phyloP scores from a whole-genome alignment of 1,284 basidiomycete species.

The Ceratobasidium sp. region DNA sequence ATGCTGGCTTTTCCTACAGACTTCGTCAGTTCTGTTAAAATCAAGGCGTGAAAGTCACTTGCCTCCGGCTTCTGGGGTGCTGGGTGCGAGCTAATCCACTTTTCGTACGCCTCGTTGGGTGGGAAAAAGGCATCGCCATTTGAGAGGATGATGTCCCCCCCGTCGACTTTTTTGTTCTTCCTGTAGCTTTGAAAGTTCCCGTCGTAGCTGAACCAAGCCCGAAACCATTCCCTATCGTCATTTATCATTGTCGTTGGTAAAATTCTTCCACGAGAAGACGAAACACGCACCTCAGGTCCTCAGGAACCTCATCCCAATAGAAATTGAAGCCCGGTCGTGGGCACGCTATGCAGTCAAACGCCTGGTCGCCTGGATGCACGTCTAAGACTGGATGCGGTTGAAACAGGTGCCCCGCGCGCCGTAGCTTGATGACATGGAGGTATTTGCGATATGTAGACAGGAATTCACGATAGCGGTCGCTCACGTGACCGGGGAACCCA shows the following conservation, averaged over 20 bases:
- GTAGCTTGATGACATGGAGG: not conserved
- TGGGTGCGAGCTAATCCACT: not conserved
- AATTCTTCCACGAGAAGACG: not conserved
- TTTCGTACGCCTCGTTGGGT: not conserved
- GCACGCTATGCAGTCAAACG: constrained; percentile 17
- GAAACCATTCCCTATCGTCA: constrained; percentile 1
- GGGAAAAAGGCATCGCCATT: not conserved
- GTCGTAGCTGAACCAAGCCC: constrained; percentile 11
- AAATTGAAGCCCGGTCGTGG: constrained; percentile 30
- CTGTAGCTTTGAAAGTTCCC: constrained; percentile 6
- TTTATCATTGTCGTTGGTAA: not conserved
- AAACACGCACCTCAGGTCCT: not conserved
- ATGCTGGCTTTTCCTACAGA: not conserved
- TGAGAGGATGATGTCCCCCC: not conserved
- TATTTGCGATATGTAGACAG: not conserved
- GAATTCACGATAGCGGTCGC: constrained; percentile 35
- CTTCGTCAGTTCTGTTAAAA: not conserved
- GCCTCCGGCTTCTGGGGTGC: not conserved
- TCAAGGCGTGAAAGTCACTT: not conserved
- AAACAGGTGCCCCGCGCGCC: not conserved
- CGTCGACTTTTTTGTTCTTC: not conserved
- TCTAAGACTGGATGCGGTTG: not conserved
- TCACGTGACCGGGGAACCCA: constrained; percentile 1
- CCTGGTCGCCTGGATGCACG: constrained; percentile 5
- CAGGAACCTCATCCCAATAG: not conserved